These are phyloP conservation scores for Acanthamoeba sp. DNA, from an alignment of 208 protist species.

Conservation along the genomic window DNA sequence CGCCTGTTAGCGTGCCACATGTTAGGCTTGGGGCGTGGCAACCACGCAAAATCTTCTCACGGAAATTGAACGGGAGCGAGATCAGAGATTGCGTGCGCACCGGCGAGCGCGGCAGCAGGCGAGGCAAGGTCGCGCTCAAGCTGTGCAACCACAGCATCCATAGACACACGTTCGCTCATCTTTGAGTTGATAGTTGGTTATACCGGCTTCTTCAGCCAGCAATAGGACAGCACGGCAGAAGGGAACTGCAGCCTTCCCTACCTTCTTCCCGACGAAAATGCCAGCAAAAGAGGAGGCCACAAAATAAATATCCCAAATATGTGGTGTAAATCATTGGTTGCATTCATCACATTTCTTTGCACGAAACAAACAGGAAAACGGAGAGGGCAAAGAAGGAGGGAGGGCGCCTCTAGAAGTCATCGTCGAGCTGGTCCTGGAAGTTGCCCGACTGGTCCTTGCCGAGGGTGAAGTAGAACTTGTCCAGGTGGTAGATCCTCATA, in stretches of 20 bases:
- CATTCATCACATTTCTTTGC: not conserved
- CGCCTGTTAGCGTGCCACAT: not conserved
- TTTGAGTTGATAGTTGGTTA: not conserved
- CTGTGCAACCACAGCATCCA: constrained; percentile 19
- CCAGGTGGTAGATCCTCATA: constrained; percentile 96
- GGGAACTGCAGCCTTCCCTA: no score
- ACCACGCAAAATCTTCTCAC: not conserved
- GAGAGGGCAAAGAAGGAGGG: not conserved
- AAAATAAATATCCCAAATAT: no score
- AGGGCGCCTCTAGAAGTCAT: not conserved
- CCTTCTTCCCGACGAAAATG: no score
- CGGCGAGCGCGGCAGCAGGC: constrained; percentile 23
- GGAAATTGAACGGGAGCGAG: not conserved
- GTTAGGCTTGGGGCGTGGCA: not conserved
- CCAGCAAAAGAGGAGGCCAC: no score
- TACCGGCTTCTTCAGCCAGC: not conserved
- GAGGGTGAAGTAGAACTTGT: constrained; percentile 92
- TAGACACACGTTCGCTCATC: constrained; percentile 9
- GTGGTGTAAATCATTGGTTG: no score
- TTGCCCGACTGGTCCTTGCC: not conserved
- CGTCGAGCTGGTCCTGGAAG: not conserved
- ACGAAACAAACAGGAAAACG: not conserved
- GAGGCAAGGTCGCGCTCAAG: constrained; percentile 56
- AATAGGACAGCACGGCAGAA: not conserved
- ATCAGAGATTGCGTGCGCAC: not conserved